Evolutionary conservation across 495 filamentous ascomycete species (phyloP), one percentile per base, ranked within the genome.

Genomic region (Aspergillus indologenus): DNA sequence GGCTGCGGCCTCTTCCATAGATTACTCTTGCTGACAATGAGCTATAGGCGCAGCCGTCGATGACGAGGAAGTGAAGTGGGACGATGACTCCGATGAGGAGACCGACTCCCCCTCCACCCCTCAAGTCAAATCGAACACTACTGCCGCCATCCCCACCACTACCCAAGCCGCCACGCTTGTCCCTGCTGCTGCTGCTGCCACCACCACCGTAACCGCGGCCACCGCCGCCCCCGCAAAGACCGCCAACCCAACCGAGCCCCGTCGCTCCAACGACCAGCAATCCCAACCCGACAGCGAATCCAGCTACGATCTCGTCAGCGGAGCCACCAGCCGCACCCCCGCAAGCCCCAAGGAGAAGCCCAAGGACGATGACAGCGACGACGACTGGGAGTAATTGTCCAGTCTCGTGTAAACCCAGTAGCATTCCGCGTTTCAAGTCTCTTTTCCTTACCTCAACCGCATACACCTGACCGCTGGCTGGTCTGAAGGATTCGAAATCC

Each of bases 281-380:
- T 91, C 87, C 15, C 87, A 89, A 61, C 83, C 90, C 19, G 92
- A 89, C 67, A 96, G 91, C 70, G 92, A 97, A 65, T 89, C 89
- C 18, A 95, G 91, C 75, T 97, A 97, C 65, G 92, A 97, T 70
- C 79, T 97, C 34, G 90, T 97, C 44, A 95, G 90, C 64, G 91
- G 91, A 18, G 85, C 87, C 8, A 85, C 88, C 12, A 96, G 90
- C 69, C 86, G 87, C 53, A 85, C 90, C 24, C 85, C 87, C 14
- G 81, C 82, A 2, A 93, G 89, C 68, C 92, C 92, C 26, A 89
- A 87, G 71, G 87, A 86, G 55, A 80, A 79, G 63, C 70, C 78
- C 51, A 78, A 79, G 61, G 77, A 74, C 26, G 85, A 86, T 46
- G 82, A 85, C 22, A 84, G 81, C 53, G 84, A 87, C 61, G 85